Evolutionary conservation across 164 flowering plant genomes (phyloP).

Genomic region (Aristolochia contorta): DNA sequence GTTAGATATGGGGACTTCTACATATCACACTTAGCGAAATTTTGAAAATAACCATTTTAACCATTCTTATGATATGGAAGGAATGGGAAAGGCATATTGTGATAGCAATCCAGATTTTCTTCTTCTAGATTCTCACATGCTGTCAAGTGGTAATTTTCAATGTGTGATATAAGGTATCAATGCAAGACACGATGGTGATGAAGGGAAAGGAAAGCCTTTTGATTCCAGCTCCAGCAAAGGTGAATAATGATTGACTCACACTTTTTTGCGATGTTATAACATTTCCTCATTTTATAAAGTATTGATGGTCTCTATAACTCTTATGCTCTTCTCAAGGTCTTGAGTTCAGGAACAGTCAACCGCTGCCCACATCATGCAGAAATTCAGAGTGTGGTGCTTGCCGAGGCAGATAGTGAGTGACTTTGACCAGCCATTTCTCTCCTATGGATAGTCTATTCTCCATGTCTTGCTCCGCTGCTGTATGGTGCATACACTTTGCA

Average conservation of each 20-base stretch:
- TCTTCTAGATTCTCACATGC: neutral
- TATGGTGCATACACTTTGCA: too few species aligned
- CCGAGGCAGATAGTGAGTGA: constrained; percentile 49
- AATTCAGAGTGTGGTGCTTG: constrained; percentile 64
- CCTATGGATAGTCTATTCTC: too few species aligned
- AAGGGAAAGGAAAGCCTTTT: constrained; percentile 70
- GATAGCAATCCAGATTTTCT: neutral
- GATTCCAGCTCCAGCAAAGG: constrained; percentile 55
- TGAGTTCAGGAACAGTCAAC: constrained; percentile 31
- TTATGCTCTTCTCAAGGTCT: constrained; percentile 30
- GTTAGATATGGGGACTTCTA: too few species aligned
- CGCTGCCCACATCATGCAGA: constrained; percentile 88
- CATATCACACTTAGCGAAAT: neutral
- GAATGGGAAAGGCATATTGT: neutral
- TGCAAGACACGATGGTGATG: constrained; percentile 39
- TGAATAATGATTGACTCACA: constrained; percentile 6
- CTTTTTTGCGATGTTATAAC: neutral
- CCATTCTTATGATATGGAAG: neutral
- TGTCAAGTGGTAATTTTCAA: neutral
- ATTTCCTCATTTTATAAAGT: neutral
- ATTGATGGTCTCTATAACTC: neutral
- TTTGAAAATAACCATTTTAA: neutral
- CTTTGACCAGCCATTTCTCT: neutral
- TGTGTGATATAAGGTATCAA: constrained; percentile 29
- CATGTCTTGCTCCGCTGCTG: too few species aligned